Evolutionary conservation across 306 rosid species (phyloP), one percentile per base, ranked within the genome.

Genomic region (Ormosia emarginata): DNA sequence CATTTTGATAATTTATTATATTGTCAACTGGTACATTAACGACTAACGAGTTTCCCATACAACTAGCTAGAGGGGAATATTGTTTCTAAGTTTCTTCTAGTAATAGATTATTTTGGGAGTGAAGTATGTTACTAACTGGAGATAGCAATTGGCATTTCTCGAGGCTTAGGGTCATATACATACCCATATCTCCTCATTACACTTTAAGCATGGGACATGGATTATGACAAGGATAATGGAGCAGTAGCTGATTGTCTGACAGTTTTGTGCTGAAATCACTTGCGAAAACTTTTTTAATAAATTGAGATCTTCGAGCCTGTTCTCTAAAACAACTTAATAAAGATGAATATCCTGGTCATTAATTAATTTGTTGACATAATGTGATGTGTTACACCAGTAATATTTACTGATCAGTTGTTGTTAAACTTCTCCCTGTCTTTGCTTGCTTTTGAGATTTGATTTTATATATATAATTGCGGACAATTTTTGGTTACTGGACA

Each of bases 401-500:
- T 75, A 49, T 50, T 72, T 66, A 29, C 56, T 7, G 8, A 15
- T 75, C 74, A 53, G 18, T 15, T 63, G 67, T 15, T 6, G 2
- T 18, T 40, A 13, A 63, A 41, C 36, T 75, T 75, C 29, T 55
- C 32, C 15, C 41, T 40, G 15, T 32, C 15, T 53, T 30, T 7
- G 67, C 61, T 57, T 59, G 50, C 55, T 49, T 63, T 58, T 43
- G 40, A 39, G 33, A n/a, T 47, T 66, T 55, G 65, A 29, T 50
- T 44, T 5, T 73, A 37, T 36, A 37, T 36, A 37, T 9, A 41
- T 13, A 30, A 29, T 80, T 58, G 17, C 44, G 82, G 49, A 81
- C 63, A 7, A 34, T 63, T 77, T 81, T 67, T 78, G 80, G 76
- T 76, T 84, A 39, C 69, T 55, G 77, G 64, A 58, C 93, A 93